Evolutionary conservation across 1,284 basidiomycete species (phyloP).

Genomic region (Apiotrichum gamsii): DNA sequence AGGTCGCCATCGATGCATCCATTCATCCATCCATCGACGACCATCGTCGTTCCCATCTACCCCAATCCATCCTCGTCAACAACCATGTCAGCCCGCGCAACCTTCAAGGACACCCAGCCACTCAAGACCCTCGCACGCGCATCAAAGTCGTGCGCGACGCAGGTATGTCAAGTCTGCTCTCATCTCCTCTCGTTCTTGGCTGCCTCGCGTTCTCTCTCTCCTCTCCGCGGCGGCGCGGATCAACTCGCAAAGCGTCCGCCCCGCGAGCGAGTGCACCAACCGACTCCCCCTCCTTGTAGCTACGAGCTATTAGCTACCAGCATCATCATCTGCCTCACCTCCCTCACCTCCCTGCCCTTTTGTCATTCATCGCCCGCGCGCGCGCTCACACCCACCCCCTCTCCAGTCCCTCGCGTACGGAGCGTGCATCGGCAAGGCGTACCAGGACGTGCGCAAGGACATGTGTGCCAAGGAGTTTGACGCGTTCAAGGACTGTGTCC

Average conservation of each 20-base stretch:
- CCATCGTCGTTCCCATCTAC: too few relatives aligned
- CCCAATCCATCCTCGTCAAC: too few relatives aligned
- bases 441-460: constrained; percentile 46
- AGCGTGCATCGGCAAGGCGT: constrained; percentile 46
- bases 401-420: constrained; percentile 48
- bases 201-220: too few relatives aligned
- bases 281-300: too few relatives aligned
- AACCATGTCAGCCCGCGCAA: constrained; percentile 24
- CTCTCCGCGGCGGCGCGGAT: too few relatives aligned
- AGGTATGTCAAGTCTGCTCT: constrained; percentile 22
- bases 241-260: too few relatives aligned
- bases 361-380: not conserved
- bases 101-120: constrained; percentile 39
- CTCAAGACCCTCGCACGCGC: constrained; percentile 43
- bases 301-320: too few relatives aligned
- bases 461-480: constrained; percentile 49
- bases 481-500: constrained; percentile 49
- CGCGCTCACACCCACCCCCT: not conserved
- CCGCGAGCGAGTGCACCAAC: too few relatives aligned
- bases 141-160: constrained; percentile 35
- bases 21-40: too few relatives aligned
- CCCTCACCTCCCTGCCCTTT: not conserved
- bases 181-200: too few relatives aligned
- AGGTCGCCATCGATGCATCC: too few relatives aligned
- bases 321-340: too few relatives aligned